These are phyloP conservation scores for Curvularia hawaiiensis DNA, from an alignment of 2,329 filamentous ascomycete genomes.

Conservation along the genomic window DNA sequence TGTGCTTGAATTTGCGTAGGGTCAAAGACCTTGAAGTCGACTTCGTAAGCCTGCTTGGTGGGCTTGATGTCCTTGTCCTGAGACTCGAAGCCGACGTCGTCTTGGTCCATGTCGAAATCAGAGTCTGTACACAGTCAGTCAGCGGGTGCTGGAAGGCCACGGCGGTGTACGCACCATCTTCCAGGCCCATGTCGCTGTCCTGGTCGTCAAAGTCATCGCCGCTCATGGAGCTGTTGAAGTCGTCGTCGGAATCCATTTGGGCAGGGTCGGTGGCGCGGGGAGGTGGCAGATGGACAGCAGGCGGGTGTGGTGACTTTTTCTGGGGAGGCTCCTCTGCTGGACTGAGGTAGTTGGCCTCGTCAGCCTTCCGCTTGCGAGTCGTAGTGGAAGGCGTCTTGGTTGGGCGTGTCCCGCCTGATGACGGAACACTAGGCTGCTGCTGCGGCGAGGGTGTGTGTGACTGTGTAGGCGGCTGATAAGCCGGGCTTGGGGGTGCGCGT, in stretches of 20 bases:
- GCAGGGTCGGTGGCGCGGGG: conserved; percentile 45
- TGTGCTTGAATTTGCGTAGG: conserved; percentile 82
- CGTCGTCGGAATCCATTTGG: conserved; percentile 94
- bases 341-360: conserved; percentile 38
- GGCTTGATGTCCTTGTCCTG: conserved; percentile 76
- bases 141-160: conserved; percentile 2
- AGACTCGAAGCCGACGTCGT: conserved; percentile 64
- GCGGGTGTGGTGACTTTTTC: conserved; percentile 32
- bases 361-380: conserved; percentile 48
- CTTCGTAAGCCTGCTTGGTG: conserved; percentile 76
- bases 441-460: conserved; percentile 19
- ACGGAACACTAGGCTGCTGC: conserved; percentile 48
- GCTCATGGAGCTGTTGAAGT: conserved; percentile 84
- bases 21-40: conserved; percentile 80
- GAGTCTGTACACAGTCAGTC: conserved; percentile 48
- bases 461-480: conserved; percentile 10
- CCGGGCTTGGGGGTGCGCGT: conserved; percentile 6
- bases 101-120: conserved; percentile 62
- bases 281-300: conserved; percentile 32
- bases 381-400: conserved; percentile 46
- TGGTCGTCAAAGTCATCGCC: conserved; percentile 78
- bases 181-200: conserved; percentile 69
- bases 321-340: conserved; percentile 37
- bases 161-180: conserved; percentile 46
- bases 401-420: conserved; percentile 45